Base-by-base conservation (phyloP, 805 yeast genomes). In the Nadsonia fulvescens region DNA sequence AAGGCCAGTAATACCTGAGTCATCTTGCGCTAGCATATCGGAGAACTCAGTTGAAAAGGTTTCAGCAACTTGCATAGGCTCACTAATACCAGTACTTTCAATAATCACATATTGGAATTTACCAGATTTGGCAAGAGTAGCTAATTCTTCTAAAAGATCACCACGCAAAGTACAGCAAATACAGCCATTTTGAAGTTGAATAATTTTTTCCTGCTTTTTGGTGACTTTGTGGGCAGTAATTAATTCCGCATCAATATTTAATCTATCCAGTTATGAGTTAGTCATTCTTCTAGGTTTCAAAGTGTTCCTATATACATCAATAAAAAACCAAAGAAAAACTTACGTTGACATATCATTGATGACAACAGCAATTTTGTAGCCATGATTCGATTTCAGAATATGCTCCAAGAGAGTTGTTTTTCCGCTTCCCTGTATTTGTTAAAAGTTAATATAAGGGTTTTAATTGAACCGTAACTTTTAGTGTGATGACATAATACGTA, bases 51-150 rank as follows among this genome's bases (percentile, higher is more conserved):
- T 42, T 4, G 61, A 51, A 32, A 59, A 59, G 3, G 64, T 60
- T 35, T 59, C 63, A 0, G 66, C 66, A 10, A 59, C 62, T 35
- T 58, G 63, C 62, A 57, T 56, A 15, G 65, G 64, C 36, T 59
- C 66, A 12, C 59, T 51, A 14, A 59, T 54, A 15, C 65, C 65
- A 4, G 64, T 56, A 5, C 58, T 49, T 36, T 59, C 66, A 20
- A 59, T 59, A 6, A 59, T 43, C 22, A 59, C 53, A 33, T 59
- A 58, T 22, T 59, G 51, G 23, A 51, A 55, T 17, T 44, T 46
- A 7, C 51, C 53, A 6, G 38, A 31, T 15, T 41, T 43, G 10
- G 56, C 56, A 10, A 59, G 37, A 3, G 37, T 25, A 4, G 54
- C 51, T 30, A 59, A 40, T 32, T 59, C 64, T 25, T 56, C 63